Evolutionary conservation across 2,329 filamentous ascomycete genomes (phyloP).

Genomic region (Ceratocystis destructans): DNA sequence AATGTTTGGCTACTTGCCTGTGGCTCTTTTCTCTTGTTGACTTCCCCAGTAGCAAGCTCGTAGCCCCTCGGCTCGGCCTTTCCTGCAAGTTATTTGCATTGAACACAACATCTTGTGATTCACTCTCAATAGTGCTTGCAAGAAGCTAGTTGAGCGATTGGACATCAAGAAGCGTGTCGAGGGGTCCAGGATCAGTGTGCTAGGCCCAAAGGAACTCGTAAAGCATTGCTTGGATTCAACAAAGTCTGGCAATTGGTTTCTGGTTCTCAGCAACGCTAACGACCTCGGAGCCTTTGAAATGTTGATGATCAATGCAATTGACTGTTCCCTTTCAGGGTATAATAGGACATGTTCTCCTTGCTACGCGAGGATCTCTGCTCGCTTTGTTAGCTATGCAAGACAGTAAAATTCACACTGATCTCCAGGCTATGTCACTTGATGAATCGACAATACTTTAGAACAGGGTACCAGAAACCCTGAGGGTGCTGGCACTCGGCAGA

Average conservation of each 20-base stretch:
- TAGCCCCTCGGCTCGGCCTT: too few species aligned
- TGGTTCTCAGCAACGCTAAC: conserved; percentile 23
- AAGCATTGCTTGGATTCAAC: conserved; percentile 20
- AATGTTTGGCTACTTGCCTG: too few species aligned
- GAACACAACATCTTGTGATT: too few species aligned
- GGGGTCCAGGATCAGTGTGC: too few species aligned
- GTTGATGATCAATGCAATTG: not conserved
- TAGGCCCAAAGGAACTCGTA: conserved; percentile 13
- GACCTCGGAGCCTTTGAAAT: conserved; percentile 9
- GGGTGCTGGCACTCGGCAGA: too few species aligned
- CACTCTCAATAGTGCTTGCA: not conserved
- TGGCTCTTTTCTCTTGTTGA: too few species aligned
- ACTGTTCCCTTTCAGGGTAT: conserved; percentile 24
- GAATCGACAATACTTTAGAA: not conserved
- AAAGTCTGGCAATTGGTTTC: conserved; percentile 22
- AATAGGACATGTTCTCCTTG: conserved; percentile 12
- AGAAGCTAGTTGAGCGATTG: not conserved
- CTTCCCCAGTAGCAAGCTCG: too few species aligned
- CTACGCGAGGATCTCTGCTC: conserved; percentile 2
- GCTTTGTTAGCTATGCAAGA: not conserved
- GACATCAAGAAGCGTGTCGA: not conserved
- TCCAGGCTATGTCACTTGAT: not conserved
- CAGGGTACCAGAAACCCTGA: not conserved
- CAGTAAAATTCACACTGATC: too few species aligned
- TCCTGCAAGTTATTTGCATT: too few species aligned